Evolutionary conservation across 805 yeast genomes (phyloP).

Genomic region (Saccharomycopsis fibuligera): DNA sequence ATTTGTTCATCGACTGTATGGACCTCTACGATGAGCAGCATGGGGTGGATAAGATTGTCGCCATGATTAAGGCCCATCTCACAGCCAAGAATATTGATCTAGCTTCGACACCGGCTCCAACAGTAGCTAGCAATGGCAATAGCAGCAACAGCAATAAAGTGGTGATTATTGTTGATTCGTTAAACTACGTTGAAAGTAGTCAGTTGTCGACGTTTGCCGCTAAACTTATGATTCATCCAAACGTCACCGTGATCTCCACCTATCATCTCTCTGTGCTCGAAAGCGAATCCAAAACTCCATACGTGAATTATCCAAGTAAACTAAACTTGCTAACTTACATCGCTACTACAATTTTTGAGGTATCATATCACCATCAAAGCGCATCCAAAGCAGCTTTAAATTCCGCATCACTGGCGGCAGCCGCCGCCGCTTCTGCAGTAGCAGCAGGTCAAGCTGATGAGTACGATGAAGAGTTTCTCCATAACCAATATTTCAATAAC

Average conservation of each 20-base stretch:
- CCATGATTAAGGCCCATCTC: background rate
- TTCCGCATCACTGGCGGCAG: too few species aligned
- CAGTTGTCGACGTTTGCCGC: slow-evolving; percentile 38
- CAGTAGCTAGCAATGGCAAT: slow-evolving; percentile 24
- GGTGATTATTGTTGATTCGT: slow-evolving; percentile 59
- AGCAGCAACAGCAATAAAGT: slow-evolving; percentile 27
- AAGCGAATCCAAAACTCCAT: slow-evolving; percentile 10
- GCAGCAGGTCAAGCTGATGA: slow-evolving; percentile 5
- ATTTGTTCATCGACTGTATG: slow-evolving; percentile 61
- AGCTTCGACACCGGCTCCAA: slow-evolving; percentile 18
- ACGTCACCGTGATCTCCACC: slow-evolving; percentile 39
- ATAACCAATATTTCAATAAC: slow-evolving; percentile 29
- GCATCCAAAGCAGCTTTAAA: slow-evolving; percentile 14
- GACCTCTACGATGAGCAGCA: slow-evolving; percentile 45
- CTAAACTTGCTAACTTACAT: slow-evolving; percentile 54
- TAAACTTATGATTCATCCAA: slow-evolving; percentile 42
- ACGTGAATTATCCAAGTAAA: slow-evolving; percentile 39
- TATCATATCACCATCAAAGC: slow-evolving; percentile 11
- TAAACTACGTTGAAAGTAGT: slow-evolving; percentile 48
- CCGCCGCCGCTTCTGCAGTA: too few species aligned
- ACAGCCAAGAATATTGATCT: slow-evolving; percentile 21
- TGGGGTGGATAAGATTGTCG: slow-evolving; percentile 26
- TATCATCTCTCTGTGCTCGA: slow-evolving; percentile 41
- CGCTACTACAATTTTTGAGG: slow-evolving; percentile 66
- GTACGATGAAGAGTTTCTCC: slow-evolving; percentile 44